Conservation (phyloP, 2,329 filamentous ascomycete species). For the Venturia asperata region DNA sequence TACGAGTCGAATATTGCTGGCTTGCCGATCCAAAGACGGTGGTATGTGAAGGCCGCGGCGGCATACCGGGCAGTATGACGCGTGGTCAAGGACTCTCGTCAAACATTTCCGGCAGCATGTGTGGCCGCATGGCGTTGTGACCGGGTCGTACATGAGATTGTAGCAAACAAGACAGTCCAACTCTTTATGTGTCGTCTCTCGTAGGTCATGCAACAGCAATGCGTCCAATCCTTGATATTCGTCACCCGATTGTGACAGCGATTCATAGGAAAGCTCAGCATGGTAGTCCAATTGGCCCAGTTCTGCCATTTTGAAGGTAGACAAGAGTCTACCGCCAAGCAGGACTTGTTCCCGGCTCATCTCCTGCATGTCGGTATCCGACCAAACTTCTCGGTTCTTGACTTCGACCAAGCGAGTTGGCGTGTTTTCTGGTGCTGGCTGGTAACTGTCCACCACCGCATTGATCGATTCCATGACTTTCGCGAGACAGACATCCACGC, state of each 20-base stretch:
- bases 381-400: background rate
- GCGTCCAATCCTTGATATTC: conserved; percentile 39
- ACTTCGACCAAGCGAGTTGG: conserved; percentile 39
- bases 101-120: conserved; percentile 81
- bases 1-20: conserved; percentile 56
- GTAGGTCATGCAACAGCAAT: conserved; percentile 50
- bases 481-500: conserved; percentile 65
- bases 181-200: conserved; percentile 57
- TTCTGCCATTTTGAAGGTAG: conserved; percentile 60
- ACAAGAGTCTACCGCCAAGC: conserved; percentile 53
- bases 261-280: conserved; percentile 48
- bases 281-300: conserved; percentile 52
- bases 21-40: conserved; percentile 42
- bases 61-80: conserved; percentile 64
- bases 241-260: conserved; percentile 32
- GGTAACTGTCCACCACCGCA: conserved; percentile 20
- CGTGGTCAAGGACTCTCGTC: conserved; percentile 66
- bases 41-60: conserved; percentile 55
- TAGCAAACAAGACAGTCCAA: conserved; percentile 89
- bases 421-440: conserved; percentile 26
- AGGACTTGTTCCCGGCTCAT: conserved; percentile 30
- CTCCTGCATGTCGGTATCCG: background rate
- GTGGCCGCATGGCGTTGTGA: conserved; percentile 81
- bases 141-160: conserved; percentile 68
- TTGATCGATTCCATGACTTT: conserved; percentile 56